These are phyloP conservation scores for Orbilia brochopaga DNA, from an alignment of 2,329 filamentous ascomycete species.

Conservation along the genomic window DNA sequence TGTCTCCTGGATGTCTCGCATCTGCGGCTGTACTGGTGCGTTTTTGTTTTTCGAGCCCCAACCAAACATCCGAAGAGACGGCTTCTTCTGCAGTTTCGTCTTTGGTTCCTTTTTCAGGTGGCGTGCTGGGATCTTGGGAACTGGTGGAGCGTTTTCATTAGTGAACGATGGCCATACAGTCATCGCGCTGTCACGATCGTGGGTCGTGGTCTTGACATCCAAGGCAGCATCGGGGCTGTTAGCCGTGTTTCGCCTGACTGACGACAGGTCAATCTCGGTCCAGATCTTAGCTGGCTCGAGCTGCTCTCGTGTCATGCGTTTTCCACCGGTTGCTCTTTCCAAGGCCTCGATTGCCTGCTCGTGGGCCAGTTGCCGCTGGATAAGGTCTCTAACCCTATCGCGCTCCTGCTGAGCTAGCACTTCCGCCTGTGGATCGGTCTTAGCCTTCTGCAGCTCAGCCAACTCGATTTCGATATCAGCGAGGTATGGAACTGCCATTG, in stretches of 20 bases:
- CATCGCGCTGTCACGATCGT: constrained; percentile 25
- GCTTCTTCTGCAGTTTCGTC: constrained; percentile 13
- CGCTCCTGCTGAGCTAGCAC: constrained; percentile 28
- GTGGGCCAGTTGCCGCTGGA: constrained; percentile 40
- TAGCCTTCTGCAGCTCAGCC: constrained; percentile 21
- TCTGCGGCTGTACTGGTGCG: not conserved
- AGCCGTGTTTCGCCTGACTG: constrained; percentile 9
- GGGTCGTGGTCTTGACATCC: not conserved
- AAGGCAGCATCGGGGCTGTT: not conserved
- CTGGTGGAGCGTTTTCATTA: constrained; percentile 21
- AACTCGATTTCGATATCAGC: constrained; percentile 33
- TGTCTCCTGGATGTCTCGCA: not conserved
- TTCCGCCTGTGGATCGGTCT: constrained; percentile 18
- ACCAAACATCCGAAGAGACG: not conserved
- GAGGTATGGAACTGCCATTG: constrained; percentile 40
- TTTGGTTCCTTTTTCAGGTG: constrained; percentile 3
- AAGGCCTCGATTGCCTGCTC: constrained; percentile 46
- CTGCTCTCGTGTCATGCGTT: constrained; percentile 36
- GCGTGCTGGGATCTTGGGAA: constrained; percentile 30
- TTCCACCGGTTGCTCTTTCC: constrained; percentile 39
- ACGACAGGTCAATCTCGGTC: constrained; percentile 40
- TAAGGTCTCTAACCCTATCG: constrained; percentile 41
- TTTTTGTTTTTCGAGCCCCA: not conserved
- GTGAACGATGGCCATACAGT: constrained; percentile 33
- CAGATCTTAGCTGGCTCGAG: constrained; percentile 43